phyloP scores from a whole-genome alignment of 257 asterid species.

The Cinchona pubescens region DNA sequence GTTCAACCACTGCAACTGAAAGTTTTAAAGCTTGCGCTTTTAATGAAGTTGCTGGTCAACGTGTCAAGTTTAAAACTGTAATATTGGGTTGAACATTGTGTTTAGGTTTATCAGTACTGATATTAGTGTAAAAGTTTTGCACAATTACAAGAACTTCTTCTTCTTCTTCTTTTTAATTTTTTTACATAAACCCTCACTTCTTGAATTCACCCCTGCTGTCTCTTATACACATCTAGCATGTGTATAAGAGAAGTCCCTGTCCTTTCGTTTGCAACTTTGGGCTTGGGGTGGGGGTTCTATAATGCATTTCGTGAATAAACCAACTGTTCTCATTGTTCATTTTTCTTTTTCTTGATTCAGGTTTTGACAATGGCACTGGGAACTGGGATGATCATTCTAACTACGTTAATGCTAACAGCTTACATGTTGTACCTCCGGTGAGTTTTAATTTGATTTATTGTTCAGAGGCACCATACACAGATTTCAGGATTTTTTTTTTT shows the following conservation, averaged over 20 bases:
- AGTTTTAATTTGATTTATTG: constrained; percentile 25
- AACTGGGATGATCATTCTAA: constrained; percentile 78
- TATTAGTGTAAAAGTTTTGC: neutral
- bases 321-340: constrained; percentile 10
- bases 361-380: constrained; percentile 73
- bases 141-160: no score
- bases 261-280: no score
- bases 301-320: constrained; percentile 7
- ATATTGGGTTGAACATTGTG: neutral
- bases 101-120: neutral
- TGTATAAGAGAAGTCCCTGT: no score
- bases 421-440: constrained; percentile 86
- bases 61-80: neutral
- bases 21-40: neutral
- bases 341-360: constrained; percentile 39
- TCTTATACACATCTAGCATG: no score
- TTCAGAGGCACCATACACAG: no score
- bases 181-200: neutral
- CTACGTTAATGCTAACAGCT: constrained; percentile 70
- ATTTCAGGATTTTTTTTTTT: no score
- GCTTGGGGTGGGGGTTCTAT: no score
- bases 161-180: no score
- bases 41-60: neutral
- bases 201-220: neutral
- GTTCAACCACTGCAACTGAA: neutral